These are phyloP conservation scores for Ophiocytium majus DNA, from an alignment of 352 stramenopile species.

Conservation along the genomic window DNA sequence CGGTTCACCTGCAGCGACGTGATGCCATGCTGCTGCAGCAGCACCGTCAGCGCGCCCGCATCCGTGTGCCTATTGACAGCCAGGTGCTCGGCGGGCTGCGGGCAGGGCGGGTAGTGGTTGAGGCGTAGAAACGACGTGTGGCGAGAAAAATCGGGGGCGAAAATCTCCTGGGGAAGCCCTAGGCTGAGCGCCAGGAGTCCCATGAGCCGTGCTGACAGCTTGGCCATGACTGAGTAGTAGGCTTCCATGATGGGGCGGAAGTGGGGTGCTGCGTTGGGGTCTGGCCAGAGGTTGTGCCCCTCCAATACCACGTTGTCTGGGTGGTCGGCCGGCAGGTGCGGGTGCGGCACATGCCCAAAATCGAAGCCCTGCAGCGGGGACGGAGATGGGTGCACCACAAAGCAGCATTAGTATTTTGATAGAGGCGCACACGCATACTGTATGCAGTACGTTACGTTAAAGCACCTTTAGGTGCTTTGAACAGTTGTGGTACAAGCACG, in stretches of 20 bases:
- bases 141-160: slow-evolving; percentile 38
- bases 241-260: slow-evolving; percentile 64
- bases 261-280: slow-evolving; percentile 58
- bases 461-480: too few relatives aligned
- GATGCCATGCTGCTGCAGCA: slow-evolving; percentile 69
- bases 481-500: too few relatives aligned
- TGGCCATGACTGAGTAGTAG: slow-evolving; percentile 65
- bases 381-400: too few relatives aligned
- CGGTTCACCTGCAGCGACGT: slow-evolving; percentile 63
- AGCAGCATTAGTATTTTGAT: too few relatives aligned
- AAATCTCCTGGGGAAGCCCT: slow-evolving; percentile 15
- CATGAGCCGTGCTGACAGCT: slow-evolving; percentile 62
- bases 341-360: slow-evolving; percentile 60
- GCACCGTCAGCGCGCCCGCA: slow-evolving; percentile 70
- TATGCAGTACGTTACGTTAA: too few relatives aligned
- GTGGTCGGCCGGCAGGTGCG: slow-evolving; percentile 59
- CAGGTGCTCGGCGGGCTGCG: slow-evolving; percentile 41
- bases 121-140: slow-evolving; percentile 83
- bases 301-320: slow-evolving; percentile 67
- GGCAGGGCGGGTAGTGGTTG: slow-evolving; percentile 79
- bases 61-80: slow-evolving; percentile 67
- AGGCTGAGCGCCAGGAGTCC: slow-evolving; percentile 58
- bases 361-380: slow-evolving; percentile 36
- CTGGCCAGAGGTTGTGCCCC: slow-evolving; percentile 77
- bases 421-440: slow-evolving; percentile 44